Evolutionary conservation across 352 stramenopile genomes (phyloP), one percentile per base, ranked within the genome.

Genomic region (Thalassiosira delicatula): DNA sequence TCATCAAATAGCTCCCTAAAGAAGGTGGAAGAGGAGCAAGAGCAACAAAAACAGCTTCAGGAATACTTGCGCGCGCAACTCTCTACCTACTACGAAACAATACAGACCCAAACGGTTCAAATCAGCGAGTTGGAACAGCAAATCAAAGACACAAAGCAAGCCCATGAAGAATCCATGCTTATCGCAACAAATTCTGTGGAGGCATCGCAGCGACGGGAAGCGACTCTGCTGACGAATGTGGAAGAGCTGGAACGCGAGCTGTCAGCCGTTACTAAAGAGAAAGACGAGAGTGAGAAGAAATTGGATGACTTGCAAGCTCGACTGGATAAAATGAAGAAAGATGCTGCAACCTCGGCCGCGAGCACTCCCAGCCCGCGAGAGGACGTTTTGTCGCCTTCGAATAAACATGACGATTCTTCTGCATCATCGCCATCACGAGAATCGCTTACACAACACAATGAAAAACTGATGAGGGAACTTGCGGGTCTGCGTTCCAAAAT

Each of bases 121-220:
- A 62, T 84, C 19, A 23, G n/a, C 21, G 37, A 65, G 17, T 70
- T 75, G 25, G 40, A 73, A 30, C 25, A 70, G 25, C 17, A 75
- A 71, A 46, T 79, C 4, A 27, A 54, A 9, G 69, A 76, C n/a
- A 72, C 70, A 23, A 19, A 75, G 32, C 17, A n/a, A 21, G 40
- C 37, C n/a, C 61, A 79, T 33, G 29, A 84, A 19, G 76, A 84
- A 27, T 70, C 68, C 0, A 79, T 84, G 35, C 44, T 84, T 46
- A 84, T 84, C 23, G 76, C 76, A 27, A 84, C 68, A 3, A 79
- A 63, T 37, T 79, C 76, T 29, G 76, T 84, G 8, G 70, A 84
- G 27, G 68, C 76, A 63, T 84, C 76, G 25, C 62, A 71, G 37
- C 37, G 29, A 23, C 69, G 76, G 4, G 76, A 84, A 60, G 30